These are phyloP conservation scores for Verticillium zaregamsianum DNA, from an alignment of 2,329 filamentous ascomycete species.

Conservation along the genomic window DNA sequence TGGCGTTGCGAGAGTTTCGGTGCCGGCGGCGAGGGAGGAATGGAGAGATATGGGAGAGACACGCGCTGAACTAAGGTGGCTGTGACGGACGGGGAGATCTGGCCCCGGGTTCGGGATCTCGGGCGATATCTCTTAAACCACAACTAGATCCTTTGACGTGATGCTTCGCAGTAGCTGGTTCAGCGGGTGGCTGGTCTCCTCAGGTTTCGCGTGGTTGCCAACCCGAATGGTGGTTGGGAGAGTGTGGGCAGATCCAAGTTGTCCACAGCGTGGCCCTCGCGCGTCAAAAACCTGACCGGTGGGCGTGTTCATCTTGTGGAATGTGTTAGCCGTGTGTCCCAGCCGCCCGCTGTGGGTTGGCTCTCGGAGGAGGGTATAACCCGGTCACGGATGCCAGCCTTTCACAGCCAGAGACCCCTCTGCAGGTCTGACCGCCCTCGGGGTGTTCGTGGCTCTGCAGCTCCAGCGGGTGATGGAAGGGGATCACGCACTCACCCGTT, in stretches of 20 bases:
- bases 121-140: background rate
- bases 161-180: conserved; percentile 1
- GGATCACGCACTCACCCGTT: conserved; percentile 15
- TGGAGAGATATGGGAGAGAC: background rate
- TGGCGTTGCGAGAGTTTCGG: background rate
- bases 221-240: conserved; percentile 4
- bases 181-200: conserved; percentile 10
- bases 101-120: background rate
- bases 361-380: no score
- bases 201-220: conserved; percentile 7
- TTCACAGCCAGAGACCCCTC: background rate
- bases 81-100: background rate
- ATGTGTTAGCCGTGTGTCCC: background rate
- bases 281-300: background rate
- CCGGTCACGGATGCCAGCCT: background rate
- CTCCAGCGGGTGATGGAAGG: conserved; percentile 4
- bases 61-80: background rate
- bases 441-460: conserved; percentile 9
- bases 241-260: conserved; percentile 6
- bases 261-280: background rate
- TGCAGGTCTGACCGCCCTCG: background rate
- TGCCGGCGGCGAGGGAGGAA: background rate
- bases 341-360: no score
- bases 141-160: background rate
- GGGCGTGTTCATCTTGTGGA: no score